These are phyloP conservation scores for Rutidosis leptorrhynchoides DNA, from an alignment of 129 eudicot species.

Conservation along the genomic window DNA sequence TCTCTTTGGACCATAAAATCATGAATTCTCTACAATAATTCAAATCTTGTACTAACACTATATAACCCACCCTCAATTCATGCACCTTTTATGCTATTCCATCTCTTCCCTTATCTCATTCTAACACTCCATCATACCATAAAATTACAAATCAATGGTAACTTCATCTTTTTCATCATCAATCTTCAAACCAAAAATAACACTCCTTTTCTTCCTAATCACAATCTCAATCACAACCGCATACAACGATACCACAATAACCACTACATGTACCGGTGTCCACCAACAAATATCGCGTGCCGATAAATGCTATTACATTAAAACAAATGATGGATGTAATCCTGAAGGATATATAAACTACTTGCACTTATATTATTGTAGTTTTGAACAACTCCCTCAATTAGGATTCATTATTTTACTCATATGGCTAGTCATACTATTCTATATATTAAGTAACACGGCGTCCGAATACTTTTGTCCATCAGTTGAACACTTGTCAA, in stretches of 20 bases:
- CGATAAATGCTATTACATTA: constrained; percentile 45
- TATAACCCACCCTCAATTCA: constrained; percentile 2
- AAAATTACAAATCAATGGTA: neutral
- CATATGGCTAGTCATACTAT: constrained; percentile 53
- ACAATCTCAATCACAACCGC: constrained; percentile 6
- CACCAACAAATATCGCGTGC: constrained; percentile 28
- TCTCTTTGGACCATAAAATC: constrained; percentile 20
- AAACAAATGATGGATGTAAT: constrained; percentile 33
- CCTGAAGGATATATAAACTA: constrained; percentile 60
- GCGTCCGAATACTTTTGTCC: constrained; percentile 65
- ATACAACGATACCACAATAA: constrained; percentile 11
- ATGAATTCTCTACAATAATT: constrained; percentile 18
- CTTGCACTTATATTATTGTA: constrained; percentile 54
- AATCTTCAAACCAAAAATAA: constrained; percentile 7
- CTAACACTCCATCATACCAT: neutral
- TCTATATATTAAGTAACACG: constrained; percentile 55
- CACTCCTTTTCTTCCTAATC: neutral
- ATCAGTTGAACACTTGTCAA: constrained; percentile 49
- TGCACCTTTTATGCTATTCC: neutral
- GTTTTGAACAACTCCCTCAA: constrained; percentile 27
- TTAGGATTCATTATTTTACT: constrained; percentile 43
- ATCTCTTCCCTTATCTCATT: neutral
- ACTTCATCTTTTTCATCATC: neutral
- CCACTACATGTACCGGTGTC: constrained; percentile 32
- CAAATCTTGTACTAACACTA: neutral